Conservation (phyloP, 108 stramenopile genomes). For the Fistulifera pelliculosa region DNA sequence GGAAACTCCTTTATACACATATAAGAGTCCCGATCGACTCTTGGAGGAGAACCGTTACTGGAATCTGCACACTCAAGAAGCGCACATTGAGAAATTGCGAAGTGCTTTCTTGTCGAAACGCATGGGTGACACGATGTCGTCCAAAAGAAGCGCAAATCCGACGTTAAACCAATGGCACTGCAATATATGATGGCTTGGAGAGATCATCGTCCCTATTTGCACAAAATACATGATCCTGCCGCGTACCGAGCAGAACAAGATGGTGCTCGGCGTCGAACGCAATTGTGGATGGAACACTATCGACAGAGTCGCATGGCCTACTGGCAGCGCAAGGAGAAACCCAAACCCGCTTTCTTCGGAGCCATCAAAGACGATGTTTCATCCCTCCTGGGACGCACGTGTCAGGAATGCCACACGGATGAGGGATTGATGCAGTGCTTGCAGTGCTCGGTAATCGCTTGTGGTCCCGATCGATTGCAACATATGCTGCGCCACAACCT, state of each 20-base stretch:
- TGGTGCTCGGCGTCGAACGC: slow-evolving; percentile 9
- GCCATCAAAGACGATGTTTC: background rate
- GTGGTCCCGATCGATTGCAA: slow-evolving; percentile 25
- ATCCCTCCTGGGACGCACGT: background rate
- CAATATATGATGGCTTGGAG: slow-evolving; percentile 14
- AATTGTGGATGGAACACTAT: slow-evolving; percentile 29
- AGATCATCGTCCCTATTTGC: too few species aligned
- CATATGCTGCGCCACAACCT: slow-evolving; percentile 57
- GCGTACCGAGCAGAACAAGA: slow-evolving; percentile 7
- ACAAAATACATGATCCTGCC: slow-evolving; percentile 13
- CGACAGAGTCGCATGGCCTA: slow-evolving; percentile 14
- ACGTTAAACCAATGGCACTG: slow-evolving; percentile 6
- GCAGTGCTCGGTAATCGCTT: slow-evolving; percentile 55
- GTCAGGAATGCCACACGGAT: slow-evolving; percentile 13
- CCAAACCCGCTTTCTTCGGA: background rate
- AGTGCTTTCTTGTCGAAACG: slow-evolving; percentile 1
- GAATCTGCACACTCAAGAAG: background rate
- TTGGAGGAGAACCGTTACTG: slow-evolving; percentile 1
- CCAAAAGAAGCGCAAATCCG: slow-evolving; percentile 8
- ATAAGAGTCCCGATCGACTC: background rate
- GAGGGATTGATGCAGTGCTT: slow-evolving; percentile 70
- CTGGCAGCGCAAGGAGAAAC: slow-evolving; percentile 11
- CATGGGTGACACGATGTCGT: background rate
- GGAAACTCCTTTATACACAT: slow-evolving; percentile 2
- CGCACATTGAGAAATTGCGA: background rate